Percentiles rank a stretch among this genome's conserved stretches.
Evolutionary conservation across 352 stramenopile genomes (phyloP).

Genomic region (Globisporangium yorkense): DNA sequence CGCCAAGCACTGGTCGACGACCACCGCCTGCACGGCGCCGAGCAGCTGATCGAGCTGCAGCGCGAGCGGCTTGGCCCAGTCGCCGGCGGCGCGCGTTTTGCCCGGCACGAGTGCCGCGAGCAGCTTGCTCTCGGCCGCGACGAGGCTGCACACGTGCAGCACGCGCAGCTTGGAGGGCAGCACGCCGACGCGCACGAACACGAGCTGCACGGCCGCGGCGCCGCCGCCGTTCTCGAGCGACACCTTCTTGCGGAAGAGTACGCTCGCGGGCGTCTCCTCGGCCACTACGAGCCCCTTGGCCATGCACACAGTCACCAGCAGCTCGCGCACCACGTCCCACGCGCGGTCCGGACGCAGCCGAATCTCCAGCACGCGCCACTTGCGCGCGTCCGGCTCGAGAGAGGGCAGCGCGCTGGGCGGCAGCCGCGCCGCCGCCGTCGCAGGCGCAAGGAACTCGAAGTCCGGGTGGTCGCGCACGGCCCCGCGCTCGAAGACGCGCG

Average conservation of each 20-base stretch:
- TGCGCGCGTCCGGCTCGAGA: constrained; percentile 50
- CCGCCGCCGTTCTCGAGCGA: constrained; percentile 56
- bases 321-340: constrained; percentile 76
- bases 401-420: constrained; percentile 24
- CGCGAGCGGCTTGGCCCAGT: constrained; percentile 38
- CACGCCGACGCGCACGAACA: constrained; percentile 68
- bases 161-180: constrained; percentile 72
- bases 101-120: constrained; percentile 48
- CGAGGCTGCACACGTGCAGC: constrained; percentile 57
- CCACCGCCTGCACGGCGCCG: constrained; percentile 55
- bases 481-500: constrained; percentile 44
- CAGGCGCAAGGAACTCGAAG: constrained; percentile 44
- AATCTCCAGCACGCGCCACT: constrained; percentile 69
- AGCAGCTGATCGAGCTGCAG: constrained; percentile 62
- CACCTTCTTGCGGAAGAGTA: constrained; percentile 72
- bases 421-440: background rate
- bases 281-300: constrained; percentile 58
- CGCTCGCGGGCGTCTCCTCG: constrained; percentile 43
- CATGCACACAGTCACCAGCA: constrained; percentile 74
- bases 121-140: constrained; percentile 62
- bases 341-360: constrained; percentile 62
- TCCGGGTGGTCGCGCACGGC: constrained; percentile 65
- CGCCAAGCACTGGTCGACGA: constrained; percentile 63
- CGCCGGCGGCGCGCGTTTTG: constrained; percentile 25
- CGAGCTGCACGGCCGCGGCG: constrained; percentile 61